phyloP scores from a whole-genome alignment of 108 stramenopile genomes.

The Fragilaria crotonensis region DNA sequence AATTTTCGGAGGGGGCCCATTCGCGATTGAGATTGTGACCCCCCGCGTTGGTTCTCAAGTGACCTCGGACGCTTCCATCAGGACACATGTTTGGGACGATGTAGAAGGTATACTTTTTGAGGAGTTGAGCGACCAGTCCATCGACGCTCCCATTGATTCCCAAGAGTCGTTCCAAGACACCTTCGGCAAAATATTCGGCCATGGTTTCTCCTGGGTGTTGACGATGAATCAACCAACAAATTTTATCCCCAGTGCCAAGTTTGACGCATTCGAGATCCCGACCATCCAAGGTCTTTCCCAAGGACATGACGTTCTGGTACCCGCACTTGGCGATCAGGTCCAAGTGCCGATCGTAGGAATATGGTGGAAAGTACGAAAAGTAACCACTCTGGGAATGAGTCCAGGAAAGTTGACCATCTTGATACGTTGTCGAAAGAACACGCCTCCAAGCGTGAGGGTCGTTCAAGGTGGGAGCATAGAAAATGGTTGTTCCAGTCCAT shows the following conservation, averaged over 20 bases:
- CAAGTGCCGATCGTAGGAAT: slow-evolving; percentile 66
- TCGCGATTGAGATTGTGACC: slow-evolving; percentile 86
- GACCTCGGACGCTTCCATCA: slow-evolving; percentile 72
- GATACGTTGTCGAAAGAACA: slow-evolving; percentile 46
- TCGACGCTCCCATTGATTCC: slow-evolving; percentile 40
- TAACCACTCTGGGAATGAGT: slow-evolving; percentile 35
- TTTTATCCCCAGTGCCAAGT: slow-evolving; percentile 47
- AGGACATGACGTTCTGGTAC: slow-evolving; percentile 20
- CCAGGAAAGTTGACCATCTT: slow-evolving; percentile 56
- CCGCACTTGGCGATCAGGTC: slow-evolving; percentile 47
- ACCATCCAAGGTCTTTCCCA: slow-evolving; percentile 62
- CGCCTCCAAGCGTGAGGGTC: slow-evolving; percentile 57
- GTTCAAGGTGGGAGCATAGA: slow-evolving; percentile 32
- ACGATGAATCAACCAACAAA: slow-evolving; percentile 75
- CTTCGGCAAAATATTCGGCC: slow-evolving; percentile 47
- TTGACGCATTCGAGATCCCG: slow-evolving; percentile 68
- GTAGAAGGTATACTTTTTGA: slow-evolving; percentile 62
- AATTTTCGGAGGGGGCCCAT: slow-evolving; percentile 57
- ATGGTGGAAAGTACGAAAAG: slow-evolving; percentile 76
- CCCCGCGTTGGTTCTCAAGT: slow-evolving; percentile 71
- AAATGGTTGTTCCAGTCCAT: slow-evolving; percentile 65
- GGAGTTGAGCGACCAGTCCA: slow-evolving; percentile 26
- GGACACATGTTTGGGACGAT: slow-evolving; percentile 85
- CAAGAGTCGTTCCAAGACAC: slow-evolving; percentile 54
- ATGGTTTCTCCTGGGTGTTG: slow-evolving; percentile 82